A percentile compares a stretch with the other conserved stretches of the same genome.
These are phyloP conservation scores for Metarhizium robertsii DNA, from an alignment of 2,329 filamentous ascomycete genomes.

Conservation along the genomic window DNA sequence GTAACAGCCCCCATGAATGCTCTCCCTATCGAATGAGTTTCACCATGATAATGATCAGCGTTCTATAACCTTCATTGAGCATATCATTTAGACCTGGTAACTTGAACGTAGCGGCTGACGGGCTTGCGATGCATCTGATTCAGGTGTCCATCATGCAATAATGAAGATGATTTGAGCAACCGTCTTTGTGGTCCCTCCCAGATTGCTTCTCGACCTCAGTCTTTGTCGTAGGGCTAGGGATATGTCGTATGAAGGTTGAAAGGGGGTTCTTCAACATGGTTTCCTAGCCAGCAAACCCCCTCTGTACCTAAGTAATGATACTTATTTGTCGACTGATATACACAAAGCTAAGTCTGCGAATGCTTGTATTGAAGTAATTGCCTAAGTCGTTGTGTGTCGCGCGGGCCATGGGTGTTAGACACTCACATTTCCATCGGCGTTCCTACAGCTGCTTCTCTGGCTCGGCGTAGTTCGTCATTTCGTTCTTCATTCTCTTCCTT, in stretches of 20 bases:
- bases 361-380: neutral
- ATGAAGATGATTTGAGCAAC: neutral
- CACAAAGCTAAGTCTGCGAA: neutral
- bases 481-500: constrained; percentile 55
- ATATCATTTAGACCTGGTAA: neutral
- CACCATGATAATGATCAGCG: neutral
- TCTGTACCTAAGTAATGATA: neutral
- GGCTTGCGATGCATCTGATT: neutral
- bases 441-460: constrained; percentile 48
- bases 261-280: too few relatives aligned
- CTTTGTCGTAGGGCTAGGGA: neutral
- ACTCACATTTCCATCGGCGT: constrained; percentile 43
- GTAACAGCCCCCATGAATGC: neutral
- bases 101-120: neutral
- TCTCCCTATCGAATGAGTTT: neutral
- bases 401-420: neutral
- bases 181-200: neutral
- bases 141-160: neutral
- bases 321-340: neutral
- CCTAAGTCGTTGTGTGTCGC: neutral
- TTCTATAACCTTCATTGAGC: too few relatives aligned
- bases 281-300: too few relatives aligned
- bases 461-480: constrained; percentile 42
- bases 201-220: neutral
- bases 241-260: neutral